Evolutionary conservation across 192 early-diverging fungal genomes (phyloP), one percentile per base, ranked within the genome.

Genomic region (Coemansia sp.): DNA sequence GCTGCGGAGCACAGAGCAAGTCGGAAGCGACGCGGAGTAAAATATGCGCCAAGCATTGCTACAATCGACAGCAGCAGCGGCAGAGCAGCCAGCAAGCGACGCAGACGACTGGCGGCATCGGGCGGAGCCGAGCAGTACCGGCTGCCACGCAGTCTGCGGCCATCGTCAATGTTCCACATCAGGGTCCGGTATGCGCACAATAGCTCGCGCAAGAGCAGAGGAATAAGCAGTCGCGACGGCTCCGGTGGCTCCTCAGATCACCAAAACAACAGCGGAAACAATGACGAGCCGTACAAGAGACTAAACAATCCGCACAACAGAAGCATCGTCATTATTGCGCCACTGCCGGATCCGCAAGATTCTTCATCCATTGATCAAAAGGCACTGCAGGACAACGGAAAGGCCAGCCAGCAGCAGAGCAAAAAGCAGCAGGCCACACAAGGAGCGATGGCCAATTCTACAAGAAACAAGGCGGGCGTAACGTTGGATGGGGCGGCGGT

Each of bases 131-230:
- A 55, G 13, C 25, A 48, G 54, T 75, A 75, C 63, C 70, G 67
- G 37, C 65, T 83, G 57, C 80, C 80, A 13, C 64, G 64, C 9
- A 74, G 65, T 14, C 69, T 83, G 39, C 61, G 75, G 58, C 80
- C 80, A 5, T 69, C 75, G 44, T 83, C 80, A 16, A 68, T 76
- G 71, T 83, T 83, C 49, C 75, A 83, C 56, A 61, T 83, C 37
- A 64, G 50, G 43, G 57, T 83, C 39, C 71, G 71, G 10, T 83
- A 83, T 41, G 68, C 53, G 40, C n/a, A 51, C 39, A 12, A 19
- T 17, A 53, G 7, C 5, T 25, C 20, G 32, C 11, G 41, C 46
- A 40, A 58, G 32, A 55, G 51, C 20, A 40, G 38, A n/a, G 48
- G 63, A 6, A 40, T 39, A 38, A 38, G 58, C 51, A 61, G 43